Evolutionary conservation across 805 yeast species (phyloP), one percentile per base, ranked within the genome.

Genomic region (Wickerhamiella spandovensis): DNA sequence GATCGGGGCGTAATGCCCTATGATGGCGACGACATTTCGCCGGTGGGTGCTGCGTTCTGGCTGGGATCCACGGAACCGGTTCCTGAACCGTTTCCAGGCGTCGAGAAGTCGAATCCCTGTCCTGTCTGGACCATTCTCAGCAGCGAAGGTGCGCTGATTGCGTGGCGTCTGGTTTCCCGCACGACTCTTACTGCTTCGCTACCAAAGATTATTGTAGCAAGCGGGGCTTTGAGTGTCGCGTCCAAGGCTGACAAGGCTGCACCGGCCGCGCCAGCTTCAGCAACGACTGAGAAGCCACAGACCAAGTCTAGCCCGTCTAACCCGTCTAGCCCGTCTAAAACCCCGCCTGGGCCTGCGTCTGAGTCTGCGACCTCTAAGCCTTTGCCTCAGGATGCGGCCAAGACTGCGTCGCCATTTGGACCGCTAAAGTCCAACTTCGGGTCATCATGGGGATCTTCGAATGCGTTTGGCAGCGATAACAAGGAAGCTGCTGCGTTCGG

Each of bases 91-190:
- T 39, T 58, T 24, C 46, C 50, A 12, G 56, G 58, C 8, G 42
- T 51, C 7, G 58, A 53, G 8, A 21, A 28, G 21, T 44, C 49
- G 15, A 9, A 20, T 2, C 32, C 51, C 2, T 7, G 52, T 24
- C 63, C 63, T 1, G 18, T 59, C 1, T 43, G 52, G 51, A 50
- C 55, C 21, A 47, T 56, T 1, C 47, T 59, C 17, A 54, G 57
- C 5, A 58, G 58, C 30, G 55, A 50, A 41, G 62, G 63, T 3
- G 21, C 49, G 2, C 8, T 59, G 2, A 42, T 55, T 1, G 61
- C 54, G 15, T 57, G 60, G 60, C 18, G 46, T 21, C 37, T 59
- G 9, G 56, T 51, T 8, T 39, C 48, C 15, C 48, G 47, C 5
- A 49, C 47, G 3, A 54, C 55, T 8, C 44, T 50, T 12, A 30